Percentiles rank a stretch among this genome's conserved stretches.
Evolutionary conservation across 345 rosid genomes (phyloP).

Genomic region (Balakata baccata): DNA sequence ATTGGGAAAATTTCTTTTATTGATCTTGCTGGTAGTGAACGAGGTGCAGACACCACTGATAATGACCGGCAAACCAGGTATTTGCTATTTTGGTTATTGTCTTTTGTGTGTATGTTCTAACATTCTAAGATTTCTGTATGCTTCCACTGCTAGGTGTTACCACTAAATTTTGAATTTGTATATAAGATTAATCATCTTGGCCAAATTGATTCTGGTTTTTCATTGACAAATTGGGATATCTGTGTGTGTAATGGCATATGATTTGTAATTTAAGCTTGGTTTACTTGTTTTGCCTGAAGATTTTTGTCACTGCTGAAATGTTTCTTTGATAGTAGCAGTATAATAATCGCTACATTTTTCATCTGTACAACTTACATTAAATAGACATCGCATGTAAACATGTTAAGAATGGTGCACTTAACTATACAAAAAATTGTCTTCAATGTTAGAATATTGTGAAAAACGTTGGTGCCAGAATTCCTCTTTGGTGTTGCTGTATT

Average conservation of each 20-base stretch:
- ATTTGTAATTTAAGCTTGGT: background rate
- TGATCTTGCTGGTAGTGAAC: constrained; percentile 99
- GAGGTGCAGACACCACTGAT: constrained; percentile 99
- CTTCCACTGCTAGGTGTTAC: background rate
- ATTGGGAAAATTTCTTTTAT: constrained; percentile 97
- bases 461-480: constrained; percentile 7
- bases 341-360: no score
- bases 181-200: background rate
- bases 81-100: background rate
- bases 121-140: background rate
- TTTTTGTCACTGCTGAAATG: no score
- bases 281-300: background rate
- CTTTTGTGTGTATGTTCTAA: background rate
- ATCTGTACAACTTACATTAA: background rate
- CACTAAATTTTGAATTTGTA: background rate
- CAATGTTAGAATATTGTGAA: no score
- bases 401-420: background rate
- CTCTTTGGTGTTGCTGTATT: background rate
- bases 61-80: constrained; percentile 98
- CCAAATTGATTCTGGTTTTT: background rate
- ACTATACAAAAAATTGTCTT: background rate
- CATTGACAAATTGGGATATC: background rate
- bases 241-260: background rate
- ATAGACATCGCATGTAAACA: background rate
- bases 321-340: no score